Percentiles rank a stretch among this genome's conserved stretches.
Evolutionary conservation across 352 stramenopile genomes (phyloP).

Genomic region (Phytophthora vignae): DNA sequence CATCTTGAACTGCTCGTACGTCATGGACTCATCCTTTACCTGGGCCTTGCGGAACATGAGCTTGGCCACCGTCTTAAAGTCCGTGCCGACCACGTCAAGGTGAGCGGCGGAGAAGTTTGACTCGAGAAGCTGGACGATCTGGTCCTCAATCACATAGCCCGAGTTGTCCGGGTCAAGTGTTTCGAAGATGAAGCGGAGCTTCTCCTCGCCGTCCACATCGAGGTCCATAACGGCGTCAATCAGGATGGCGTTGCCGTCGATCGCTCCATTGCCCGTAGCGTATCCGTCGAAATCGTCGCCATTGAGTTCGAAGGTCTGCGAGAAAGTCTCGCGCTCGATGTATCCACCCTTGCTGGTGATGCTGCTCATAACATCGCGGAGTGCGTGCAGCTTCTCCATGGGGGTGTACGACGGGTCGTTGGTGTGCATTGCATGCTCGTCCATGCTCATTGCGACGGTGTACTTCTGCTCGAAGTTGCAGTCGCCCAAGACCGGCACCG

Average conservation of each 20-base stretch:
- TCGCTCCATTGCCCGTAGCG: slow-evolving; percentile 53
- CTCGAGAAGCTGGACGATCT: slow-evolving; percentile 70
- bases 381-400: slow-evolving; percentile 68
- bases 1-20: slow-evolving; percentile 67
- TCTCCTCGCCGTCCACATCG: slow-evolving; percentile 75
- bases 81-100: slow-evolving; percentile 77
- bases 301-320: slow-evolving; percentile 73
- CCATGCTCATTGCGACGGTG: slow-evolving; percentile 69
- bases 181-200: slow-evolving; percentile 88
- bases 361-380: slow-evolving; percentile 78
- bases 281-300: slow-evolving; percentile 66
- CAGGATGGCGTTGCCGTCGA: slow-evolving; percentile 81
- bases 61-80: slow-evolving; percentile 67
- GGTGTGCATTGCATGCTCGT: slow-evolving; percentile 32
- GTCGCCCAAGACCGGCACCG: slow-evolving; percentile 74
- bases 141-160: slow-evolving; percentile 64
- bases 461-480: slow-evolving; percentile 77
- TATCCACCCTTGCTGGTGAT: slow-evolving; percentile 72
- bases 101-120: slow-evolving; percentile 80
- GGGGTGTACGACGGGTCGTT: slow-evolving; percentile 45
- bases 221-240: slow-evolving; percentile 86
- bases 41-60: slow-evolving; percentile 80
- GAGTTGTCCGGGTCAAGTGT: slow-evolving; percentile 68
- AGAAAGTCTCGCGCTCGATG: slow-evolving; percentile 82
- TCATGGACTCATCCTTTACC: slow-evolving; percentile 67